These are phyloP conservation scores for Chrysochromulina parva DNA, from an alignment of 78 protist genomes.

Conservation along the genomic window DNA sequence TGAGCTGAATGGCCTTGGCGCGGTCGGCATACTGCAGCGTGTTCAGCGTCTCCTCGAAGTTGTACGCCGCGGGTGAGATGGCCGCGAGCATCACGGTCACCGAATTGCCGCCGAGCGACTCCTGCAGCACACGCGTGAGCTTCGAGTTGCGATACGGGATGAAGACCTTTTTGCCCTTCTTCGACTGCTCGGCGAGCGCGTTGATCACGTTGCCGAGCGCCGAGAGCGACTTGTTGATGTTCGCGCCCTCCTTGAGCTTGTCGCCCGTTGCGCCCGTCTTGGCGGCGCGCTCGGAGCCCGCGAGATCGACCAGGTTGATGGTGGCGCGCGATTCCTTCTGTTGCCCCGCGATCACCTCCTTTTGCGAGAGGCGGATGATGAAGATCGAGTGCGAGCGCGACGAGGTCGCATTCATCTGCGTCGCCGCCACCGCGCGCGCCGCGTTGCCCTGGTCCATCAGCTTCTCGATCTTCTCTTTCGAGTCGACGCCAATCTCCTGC, in stretches of 20 bases:
- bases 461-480: slow-evolving; percentile 32
- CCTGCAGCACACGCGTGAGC: slow-evolving; percentile 60
- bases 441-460: slow-evolving; percentile 66
- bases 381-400: slow-evolving; percentile 87
- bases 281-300: slow-evolving; percentile 68
- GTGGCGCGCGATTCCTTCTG: neutral
- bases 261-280: slow-evolving; percentile 63
- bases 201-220: slow-evolving; percentile 72
- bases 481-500: neutral
- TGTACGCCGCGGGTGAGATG: slow-evolving; percentile 52
- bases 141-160: slow-evolving; percentile 68
- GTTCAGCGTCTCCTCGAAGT: slow-evolving; percentile 47
- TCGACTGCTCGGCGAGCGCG: slow-evolving; percentile 59
- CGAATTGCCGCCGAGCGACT: slow-evolving; percentile 61
- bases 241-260: slow-evolving; percentile 56
- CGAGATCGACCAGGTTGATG: slow-evolving; percentile 73
- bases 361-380: slow-evolving; percentile 57
- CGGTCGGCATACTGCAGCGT: slow-evolving; percentile 29
- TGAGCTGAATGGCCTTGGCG: slow-evolving; percentile 5
- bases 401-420: slow-evolving; percentile 81
- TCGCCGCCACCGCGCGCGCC: slow-evolving; percentile 81
- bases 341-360: neutral
- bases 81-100: slow-evolving; percentile 58
- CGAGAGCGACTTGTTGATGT: slow-evolving; percentile 70
- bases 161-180: neutral